A percentile compares a stretch with the other conserved stretches of the same genome.
Evolutionary conservation across 23 red algal genomes (phyloP).

Genomic region (Gracilariopsis chorda): DNA sequence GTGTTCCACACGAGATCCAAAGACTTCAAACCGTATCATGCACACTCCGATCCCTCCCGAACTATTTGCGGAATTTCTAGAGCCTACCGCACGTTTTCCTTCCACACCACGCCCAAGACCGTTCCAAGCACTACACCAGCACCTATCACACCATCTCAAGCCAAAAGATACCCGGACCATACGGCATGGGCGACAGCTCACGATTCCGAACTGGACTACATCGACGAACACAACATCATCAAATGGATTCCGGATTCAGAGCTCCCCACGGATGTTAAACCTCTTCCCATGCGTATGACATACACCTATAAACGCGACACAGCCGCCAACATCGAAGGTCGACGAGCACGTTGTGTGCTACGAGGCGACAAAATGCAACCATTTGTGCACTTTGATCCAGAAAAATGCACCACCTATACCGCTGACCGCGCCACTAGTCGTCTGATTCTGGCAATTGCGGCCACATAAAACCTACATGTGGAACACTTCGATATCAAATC

Average conservation of each 20-base stretch:
- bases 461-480: background rate
- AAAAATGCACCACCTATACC: background rate
- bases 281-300: background rate
- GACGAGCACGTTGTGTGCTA: background rate
- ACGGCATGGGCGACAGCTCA: background rate
- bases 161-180: background rate
- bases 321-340: background rate
- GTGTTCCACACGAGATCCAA: background rate
- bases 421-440: background rate
- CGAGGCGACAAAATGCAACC: conserved; percentile 13
- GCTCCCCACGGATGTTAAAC: background rate
- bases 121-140: conserved; percentile 3
- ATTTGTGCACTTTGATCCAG: background rate
- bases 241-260: background rate
- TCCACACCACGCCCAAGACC: background rate
- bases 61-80: background rate
- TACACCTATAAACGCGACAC: conserved; percentile 20
- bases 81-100: background rate
- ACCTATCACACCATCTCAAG: background rate
- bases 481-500: conserved; percentile 27
- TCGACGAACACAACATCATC: background rate
- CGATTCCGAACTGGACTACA: conserved; percentile 9
- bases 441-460: conserved; percentile 10
- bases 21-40: background rate
- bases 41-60: background rate